phyloP scores from a whole-genome alignment of 495 filamentous ascomycete species.

The Penicillium nucicola region DNA sequence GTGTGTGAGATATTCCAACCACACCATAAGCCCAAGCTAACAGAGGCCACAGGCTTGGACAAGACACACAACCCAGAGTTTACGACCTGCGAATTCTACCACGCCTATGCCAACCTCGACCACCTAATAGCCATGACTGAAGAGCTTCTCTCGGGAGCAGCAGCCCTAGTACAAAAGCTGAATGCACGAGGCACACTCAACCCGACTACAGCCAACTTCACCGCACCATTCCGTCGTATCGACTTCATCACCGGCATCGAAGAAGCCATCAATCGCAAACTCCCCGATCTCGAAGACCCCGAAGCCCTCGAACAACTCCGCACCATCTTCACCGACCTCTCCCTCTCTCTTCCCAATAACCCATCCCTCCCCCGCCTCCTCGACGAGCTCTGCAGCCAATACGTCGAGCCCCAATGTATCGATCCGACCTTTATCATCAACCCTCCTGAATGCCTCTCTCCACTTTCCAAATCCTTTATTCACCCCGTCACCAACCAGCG shows the following conservation, averaged over 20 bases:
- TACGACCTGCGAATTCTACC: slow-evolving; percentile 95
- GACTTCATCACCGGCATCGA: slow-evolving; percentile 84
- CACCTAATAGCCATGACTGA: slow-evolving; percentile 76
- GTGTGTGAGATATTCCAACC: slow-evolving; percentile 39
- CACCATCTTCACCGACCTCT: slow-evolving; percentile 53
- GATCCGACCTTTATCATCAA: slow-evolving; percentile 85
- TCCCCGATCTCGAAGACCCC: slow-evolving; percentile 64
- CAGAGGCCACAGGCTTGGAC: slow-evolving; percentile 58
- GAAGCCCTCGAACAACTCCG: slow-evolving; percentile 55
- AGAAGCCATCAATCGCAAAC: slow-evolving; percentile 52
- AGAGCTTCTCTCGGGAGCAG: slow-evolving; percentile 57
- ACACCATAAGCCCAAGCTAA: too few relatives aligned
- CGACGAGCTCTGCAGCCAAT: slow-evolving; percentile 72
- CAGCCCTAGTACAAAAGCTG: slow-evolving; percentile 46
- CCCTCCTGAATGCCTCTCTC: slow-evolving; percentile 88
- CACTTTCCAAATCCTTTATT: slow-evolving; percentile 81
- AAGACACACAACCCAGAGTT: slow-evolving; percentile 96
- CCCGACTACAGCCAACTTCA: slow-evolving; percentile 55
- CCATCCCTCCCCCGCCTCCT: slow-evolving; percentile 76
- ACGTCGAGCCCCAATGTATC: slow-evolving; percentile 69
- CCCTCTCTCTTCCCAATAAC: slow-evolving; percentile 47
- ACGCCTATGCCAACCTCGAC: slow-evolving; percentile 73
- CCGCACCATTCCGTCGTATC: slow-evolving; percentile 59
- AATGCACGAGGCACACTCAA: slow-evolving; percentile 48
- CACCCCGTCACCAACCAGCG: slow-evolving; percentile 58